A percentile compares a stretch with the other conserved stretches of the same genome.
Conservation (phyloP, 176 grass and related monocot genomes). For the Dactylis glomerata region DNA sequence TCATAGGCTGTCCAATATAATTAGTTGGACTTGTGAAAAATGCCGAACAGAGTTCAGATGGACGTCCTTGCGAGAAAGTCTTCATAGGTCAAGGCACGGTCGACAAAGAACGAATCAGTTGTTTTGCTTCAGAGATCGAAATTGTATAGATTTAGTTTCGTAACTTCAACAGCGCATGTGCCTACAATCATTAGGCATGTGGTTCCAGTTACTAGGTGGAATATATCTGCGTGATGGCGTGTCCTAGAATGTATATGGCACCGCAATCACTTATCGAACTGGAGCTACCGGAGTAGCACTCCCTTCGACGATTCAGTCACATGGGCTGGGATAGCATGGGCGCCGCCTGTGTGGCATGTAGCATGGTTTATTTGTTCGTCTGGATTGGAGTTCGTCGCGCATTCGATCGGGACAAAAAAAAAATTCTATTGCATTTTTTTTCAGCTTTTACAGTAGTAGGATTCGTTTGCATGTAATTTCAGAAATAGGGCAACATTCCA, state of each 20-base stretch:
- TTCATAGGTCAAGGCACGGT: background rate
- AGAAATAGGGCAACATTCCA: too few relatives aligned
- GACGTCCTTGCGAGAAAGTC: background rate
- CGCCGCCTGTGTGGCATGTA: background rate
- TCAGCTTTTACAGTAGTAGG: too few relatives aligned
- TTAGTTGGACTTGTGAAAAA: background rate
- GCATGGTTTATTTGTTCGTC: background rate
- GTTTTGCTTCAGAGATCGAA: background rate
- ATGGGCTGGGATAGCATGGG: background rate
- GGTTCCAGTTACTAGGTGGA: background rate
- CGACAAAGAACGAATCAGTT: background rate
- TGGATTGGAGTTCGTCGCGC: background rate
- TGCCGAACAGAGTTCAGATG: background rate
- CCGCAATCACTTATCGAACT: background rate
- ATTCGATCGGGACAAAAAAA: too few relatives aligned
- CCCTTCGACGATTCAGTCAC: background rate
- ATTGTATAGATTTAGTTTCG: background rate
- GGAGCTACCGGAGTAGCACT: background rate
- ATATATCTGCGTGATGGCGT: background rate
- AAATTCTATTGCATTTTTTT: too few relatives aligned
- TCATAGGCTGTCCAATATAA: background rate
- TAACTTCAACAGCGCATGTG: background rate
- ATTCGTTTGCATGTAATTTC: too few relatives aligned
- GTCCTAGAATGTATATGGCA: background rate
- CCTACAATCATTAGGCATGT: background rate